Percentiles rank a stretch among this genome's conserved stretches.
Conservation (phyloP, 805 yeast genomes). For the Yamadazyma ubonensis region DNA sequence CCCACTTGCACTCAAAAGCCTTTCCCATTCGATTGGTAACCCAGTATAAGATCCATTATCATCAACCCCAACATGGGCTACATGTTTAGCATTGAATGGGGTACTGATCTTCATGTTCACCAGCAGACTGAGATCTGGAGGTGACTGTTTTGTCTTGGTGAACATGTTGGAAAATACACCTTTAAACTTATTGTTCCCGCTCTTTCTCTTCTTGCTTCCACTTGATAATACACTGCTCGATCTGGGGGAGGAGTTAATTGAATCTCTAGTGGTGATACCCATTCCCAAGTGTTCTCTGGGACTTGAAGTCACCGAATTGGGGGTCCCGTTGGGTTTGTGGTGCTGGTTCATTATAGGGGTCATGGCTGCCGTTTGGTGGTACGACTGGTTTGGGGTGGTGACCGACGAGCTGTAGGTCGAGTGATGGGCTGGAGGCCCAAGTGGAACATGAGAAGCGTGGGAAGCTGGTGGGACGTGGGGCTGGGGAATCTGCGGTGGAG, state of each 20-base stretch:
- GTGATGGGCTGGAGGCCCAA: constrained; percentile 13
- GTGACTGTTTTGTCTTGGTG: constrained; percentile 27
- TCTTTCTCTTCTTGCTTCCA: constrained; percentile 36
- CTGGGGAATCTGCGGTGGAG: constrained; percentile 1
- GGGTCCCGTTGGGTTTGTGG: constrained; percentile 7
- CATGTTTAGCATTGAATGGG: constrained; percentile 87
- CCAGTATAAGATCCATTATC: constrained; percentile 87
- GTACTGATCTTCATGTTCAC: constrained; percentile 68
- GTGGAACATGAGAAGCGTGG: constrained; percentile 17
- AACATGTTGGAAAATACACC: constrained; percentile 59
- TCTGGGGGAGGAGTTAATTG: constrained; percentile 19
- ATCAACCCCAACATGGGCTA: constrained; percentile 92
- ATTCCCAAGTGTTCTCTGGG: constrained; percentile 27
- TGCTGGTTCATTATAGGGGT: constrained; percentile 29
- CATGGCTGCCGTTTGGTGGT: constrained; percentile 27
- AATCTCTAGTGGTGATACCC: constrained; percentile 15
- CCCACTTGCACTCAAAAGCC: constrained; percentile 77
- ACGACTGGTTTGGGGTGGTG: constrained; percentile 18
- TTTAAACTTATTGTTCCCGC: constrained; percentile 45
- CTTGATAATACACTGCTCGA: constrained; percentile 11
- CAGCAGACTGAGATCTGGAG: constrained; percentile 12
- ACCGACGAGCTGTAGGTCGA: constrained; percentile 12
- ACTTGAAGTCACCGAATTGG: constrained; percentile 18
- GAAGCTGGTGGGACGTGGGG: not conserved
- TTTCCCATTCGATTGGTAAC: constrained; percentile 90